Base-by-base conservation (phyloP, 1,284 basidiomycete species). In the Neolentinus lepideus region DNA sequence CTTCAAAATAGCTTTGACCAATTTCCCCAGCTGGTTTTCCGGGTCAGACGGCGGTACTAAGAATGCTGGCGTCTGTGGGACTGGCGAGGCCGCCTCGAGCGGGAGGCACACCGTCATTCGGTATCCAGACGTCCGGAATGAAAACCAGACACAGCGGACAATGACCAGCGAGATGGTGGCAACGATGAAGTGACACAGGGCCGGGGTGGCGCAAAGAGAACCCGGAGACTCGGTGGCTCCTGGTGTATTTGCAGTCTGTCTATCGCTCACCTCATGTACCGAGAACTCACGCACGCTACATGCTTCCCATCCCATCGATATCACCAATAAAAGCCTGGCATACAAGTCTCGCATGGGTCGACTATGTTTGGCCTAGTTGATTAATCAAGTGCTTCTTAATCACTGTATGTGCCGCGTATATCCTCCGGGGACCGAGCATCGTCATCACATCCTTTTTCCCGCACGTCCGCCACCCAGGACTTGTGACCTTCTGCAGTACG, bases 1-100 rank as follows among this genome's bases (percentile, higher is more conserved):
- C 65, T 86, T 86, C 58, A 89, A 69, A 52, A 94, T 84, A 21
- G 88, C 72, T 63, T 80, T 83, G 56, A 86, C 69, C 24, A 78
- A 76, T 61, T 74, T 79, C 56, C 72, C 68, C 33, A 84, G 63
- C 57, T 84, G 79, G 27, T 69, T 63, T 27, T 62, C 62, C 36
- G 69, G 69, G 58, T 76, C 68, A 33, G 66, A 56, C 26, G 74
- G 61, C n/a, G 64, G 65, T 16, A 68, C 61, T 36, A 78, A 65
- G 60, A 79, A 78, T 0, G 74, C 56, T 14, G 68, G 66, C 11
- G 64, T 62, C 45, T 61, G 54, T 14, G 71, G 69, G 26, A 65
- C 60, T 35, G 60, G 64, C 58, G 66, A 60, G 52, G 63, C 59
- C 55, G 61, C 61, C 60, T 69, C 68, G 60, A 72, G 62, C 31